Evolutionary conservation across 495 filamentous ascomycete species (phyloP), one percentile per base, ranked within the genome.

Genomic region (Chaetomium fimeti): DNA sequence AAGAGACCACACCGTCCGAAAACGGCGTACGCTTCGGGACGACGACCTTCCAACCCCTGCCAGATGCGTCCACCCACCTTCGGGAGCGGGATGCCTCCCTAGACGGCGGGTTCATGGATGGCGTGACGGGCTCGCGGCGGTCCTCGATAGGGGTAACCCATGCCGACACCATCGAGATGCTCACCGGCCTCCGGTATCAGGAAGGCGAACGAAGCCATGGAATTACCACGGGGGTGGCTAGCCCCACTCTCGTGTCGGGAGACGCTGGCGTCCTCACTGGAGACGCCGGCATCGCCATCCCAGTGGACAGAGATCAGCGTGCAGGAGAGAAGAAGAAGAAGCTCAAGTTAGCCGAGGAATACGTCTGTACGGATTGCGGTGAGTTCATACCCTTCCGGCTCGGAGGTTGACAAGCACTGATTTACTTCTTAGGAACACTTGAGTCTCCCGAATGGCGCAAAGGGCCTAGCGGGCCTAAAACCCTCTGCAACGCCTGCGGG

Each of bases 371-470:
- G 15, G 94, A 98, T 75, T 98, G 94, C 78, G 94, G 93, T 76
- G 75, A 51, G 77, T 67, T 52, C 42, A 27, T 16, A 20, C 7
- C 54, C 36, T 15, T 32, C 15, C 24, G 38, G 32, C 5, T 36
- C 22, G 9, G 7, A 8, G 40, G 20, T 20, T 47, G 24, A 28
- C 15, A 5, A 5, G 28, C 24, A 15, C 36, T 65, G 27, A 54
- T 42, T 48, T 29, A 3, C 4, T 32, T n/a, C 18, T 36, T 54
- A 86, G 83, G 83, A 9, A 95, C 91, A 2, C 80, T 92, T 2
- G 94, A 97, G 68, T 95, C 91, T 18, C 94, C 94, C 0, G 94
- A 98, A 79, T 98, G 94, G 94, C 83, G 94, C 62, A 98, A 97
- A 72, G 94, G 94, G 0, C 94, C 94, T 0, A 88, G 84, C 60